Percentiles rank a stretch among this genome's conserved stretches.
Evolutionary conservation across 2,329 filamentous ascomycete species (phyloP).

Genomic region (Fusarium armeniacum): DNA sequence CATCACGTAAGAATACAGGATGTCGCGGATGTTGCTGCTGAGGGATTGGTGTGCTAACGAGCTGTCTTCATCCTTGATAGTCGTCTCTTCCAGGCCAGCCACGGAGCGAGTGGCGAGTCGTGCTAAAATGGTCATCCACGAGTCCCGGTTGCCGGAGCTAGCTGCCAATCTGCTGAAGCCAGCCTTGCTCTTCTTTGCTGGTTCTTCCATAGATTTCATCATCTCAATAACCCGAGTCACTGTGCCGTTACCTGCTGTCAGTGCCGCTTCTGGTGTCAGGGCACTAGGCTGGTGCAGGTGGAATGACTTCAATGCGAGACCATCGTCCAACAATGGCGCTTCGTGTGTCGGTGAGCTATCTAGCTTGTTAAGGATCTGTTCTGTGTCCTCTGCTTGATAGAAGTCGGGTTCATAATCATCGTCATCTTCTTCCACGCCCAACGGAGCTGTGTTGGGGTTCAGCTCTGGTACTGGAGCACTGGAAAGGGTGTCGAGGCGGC

Average conservation of each 20-base stretch:
- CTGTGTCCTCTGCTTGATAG: slow-evolving; percentile 79
- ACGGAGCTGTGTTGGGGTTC: slow-evolving; percentile 70
- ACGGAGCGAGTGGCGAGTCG: slow-evolving; percentile 85
- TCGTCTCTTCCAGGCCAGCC: slow-evolving; percentile 74
- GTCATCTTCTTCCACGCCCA: slow-evolving; percentile 84
- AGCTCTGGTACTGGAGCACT: slow-evolving; percentile 61
- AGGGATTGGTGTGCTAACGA: slow-evolving; percentile 61
- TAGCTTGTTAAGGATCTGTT: slow-evolving; percentile 82
- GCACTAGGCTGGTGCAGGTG: slow-evolving; percentile 82
- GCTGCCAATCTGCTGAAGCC: slow-evolving; percentile 89
- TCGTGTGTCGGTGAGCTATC: slow-evolving; percentile 74
- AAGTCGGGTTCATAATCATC: slow-evolving; percentile 91
- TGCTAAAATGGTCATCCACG: slow-evolving; percentile 90
- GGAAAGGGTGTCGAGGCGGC: slow-evolving; percentile 63
- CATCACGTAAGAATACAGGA: slow-evolving; percentile 86
- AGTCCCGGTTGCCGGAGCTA: slow-evolving; percentile 85
- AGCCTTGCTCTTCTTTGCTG: slow-evolving; percentile 72
- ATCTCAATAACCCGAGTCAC: slow-evolving; percentile 83
- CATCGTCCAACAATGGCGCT: slow-evolving; percentile 52
- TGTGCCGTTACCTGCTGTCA: slow-evolving; percentile 80
- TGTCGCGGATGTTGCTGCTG: slow-evolving; percentile 80
- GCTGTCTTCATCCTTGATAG: slow-evolving; percentile 71
- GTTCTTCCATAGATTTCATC: slow-evolving; percentile 79
- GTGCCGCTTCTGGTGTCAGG: slow-evolving; percentile 77
- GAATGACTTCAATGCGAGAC: slow-evolving; percentile 82